phyloP scores from a whole-genome alignment of 2,329 filamentous ascomycete species.

The Teratosphaeria nubilosa region DNA sequence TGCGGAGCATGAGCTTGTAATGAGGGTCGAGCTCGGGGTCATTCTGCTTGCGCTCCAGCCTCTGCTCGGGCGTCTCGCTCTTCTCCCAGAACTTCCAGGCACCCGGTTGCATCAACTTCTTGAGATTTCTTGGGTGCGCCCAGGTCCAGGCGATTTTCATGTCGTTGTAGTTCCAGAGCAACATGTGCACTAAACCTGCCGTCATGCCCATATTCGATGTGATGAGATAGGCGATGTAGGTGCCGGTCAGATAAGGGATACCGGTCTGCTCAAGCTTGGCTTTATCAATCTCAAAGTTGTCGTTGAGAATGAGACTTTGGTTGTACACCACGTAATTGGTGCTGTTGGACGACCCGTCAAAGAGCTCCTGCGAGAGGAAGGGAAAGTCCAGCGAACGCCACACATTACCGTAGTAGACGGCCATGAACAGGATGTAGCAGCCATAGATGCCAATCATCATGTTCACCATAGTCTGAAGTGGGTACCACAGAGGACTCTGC shows the following conservation, averaged over 20 bases:
- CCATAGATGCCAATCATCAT: slow-evolving; percentile 19
- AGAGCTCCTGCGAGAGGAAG: slow-evolving; percentile 35
- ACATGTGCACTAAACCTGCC: slow-evolving; percentile 37
- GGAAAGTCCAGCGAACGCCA: slow-evolving; percentile 34
- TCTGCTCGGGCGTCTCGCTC: slow-evolving; percentile 13
- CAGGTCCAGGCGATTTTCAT: slow-evolving; percentile 29
- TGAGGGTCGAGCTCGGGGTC: slow-evolving; percentile 22
- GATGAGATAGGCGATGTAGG: slow-evolving; percentile 32
- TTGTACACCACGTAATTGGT: slow-evolving; percentile 32
- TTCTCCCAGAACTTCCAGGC: slow-evolving; percentile 21
- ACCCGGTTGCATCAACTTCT: slow-evolving; percentile 8
- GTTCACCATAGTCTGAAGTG: slow-evolving; percentile 31
- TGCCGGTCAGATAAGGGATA: slow-evolving; percentile 32
- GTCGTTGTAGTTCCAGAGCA: slow-evolving; percentile 23
- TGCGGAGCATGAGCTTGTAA: slow-evolving; percentile 24
- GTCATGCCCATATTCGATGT: slow-evolving; percentile 39
- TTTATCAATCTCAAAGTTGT: slow-evolving; percentile 30
- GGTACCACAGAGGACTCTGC: slow-evolving; percentile 28
- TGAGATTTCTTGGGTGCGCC: slow-evolving; percentile 14
- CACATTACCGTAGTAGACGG: slow-evolving; percentile 34
- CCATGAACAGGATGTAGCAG: slow-evolving; percentile 14
- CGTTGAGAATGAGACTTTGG: slow-evolving; percentile 33
- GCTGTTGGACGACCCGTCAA: slow-evolving; percentile 28
- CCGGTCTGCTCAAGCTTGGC: slow-evolving; percentile 27
- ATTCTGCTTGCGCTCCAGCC: slow-evolving; percentile 11